Conservation (phyloP, 805 yeast species). For the Metschnikowia kofuensis region DNA sequence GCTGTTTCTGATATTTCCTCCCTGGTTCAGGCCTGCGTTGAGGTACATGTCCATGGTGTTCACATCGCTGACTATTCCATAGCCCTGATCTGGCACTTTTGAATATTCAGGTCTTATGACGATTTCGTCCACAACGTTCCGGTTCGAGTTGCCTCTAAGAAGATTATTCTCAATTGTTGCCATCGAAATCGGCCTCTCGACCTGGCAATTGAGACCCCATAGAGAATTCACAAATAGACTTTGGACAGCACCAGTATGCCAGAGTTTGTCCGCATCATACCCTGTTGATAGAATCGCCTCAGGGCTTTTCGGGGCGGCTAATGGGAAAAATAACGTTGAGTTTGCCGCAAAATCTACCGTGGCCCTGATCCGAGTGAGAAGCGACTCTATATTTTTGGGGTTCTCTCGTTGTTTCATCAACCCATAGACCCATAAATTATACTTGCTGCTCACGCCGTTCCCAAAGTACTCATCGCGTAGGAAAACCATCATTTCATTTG, state of each 20-base stretch:
- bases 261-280: slow-evolving; percentile 26
- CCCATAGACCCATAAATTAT: slow-evolving; percentile 37
- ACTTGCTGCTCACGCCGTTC: slow-evolving; percentile 31
- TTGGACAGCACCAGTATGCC: slow-evolving; percentile 39
- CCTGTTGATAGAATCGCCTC: slow-evolving; percentile 3
- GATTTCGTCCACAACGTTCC: slow-evolving; percentile 49
- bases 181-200: slow-evolving; percentile 36
- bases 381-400: slow-evolving; percentile 12
- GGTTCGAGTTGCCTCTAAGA: slow-evolving; percentile 37
- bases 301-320: slow-evolving; percentile 25
- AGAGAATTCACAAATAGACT: slow-evolving; percentile 34
- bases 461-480: slow-evolving; percentile 67
- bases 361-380: slow-evolving; percentile 43
- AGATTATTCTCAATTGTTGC: slow-evolving; percentile 41
- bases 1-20: background rate
- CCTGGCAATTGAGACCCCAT: slow-evolving; percentile 46
- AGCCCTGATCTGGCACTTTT: background rate
- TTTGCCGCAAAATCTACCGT: slow-evolving; percentile 44
- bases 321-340: slow-evolving; percentile 57
- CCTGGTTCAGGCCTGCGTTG: slow-evolving; percentile 1
- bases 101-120: slow-evolving; percentile 7
- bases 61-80: slow-evolving; percentile 14
- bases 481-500: slow-evolving; percentile 47
- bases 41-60: slow-evolving; percentile 17
- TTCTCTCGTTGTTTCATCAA: slow-evolving; percentile 11